Evolutionary conservation across 345 rosid species (phyloP), one percentile per base, ranked within the genome.

Genomic region (Combretum micranthum): DNA sequence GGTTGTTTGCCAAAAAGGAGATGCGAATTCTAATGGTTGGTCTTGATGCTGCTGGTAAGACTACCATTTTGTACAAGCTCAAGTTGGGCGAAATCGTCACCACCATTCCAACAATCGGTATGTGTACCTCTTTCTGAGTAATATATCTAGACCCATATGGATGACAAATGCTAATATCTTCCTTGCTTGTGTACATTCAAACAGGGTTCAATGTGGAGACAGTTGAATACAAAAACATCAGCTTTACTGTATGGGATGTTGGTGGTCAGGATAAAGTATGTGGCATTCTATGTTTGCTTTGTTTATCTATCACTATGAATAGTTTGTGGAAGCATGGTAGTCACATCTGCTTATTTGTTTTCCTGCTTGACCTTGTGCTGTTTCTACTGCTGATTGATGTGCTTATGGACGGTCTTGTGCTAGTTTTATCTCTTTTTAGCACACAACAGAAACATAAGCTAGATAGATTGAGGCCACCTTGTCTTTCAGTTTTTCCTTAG

Each of bases 161-260:
- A 10, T 12, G 15, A 52, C 56, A 11, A 22, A 19, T 20, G 42
- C 15, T 7, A 20, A 17, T 12, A 13, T 52, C 37, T 6, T 4
- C 8, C 37, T 52, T 55, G 20, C 20, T 56, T 21, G 13, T 44
- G 11, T 22, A 42, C 53, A 21, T 57, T 19, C 1, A 6, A 12
- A 11, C 72, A 83, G 88, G 88, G 20, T 84, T 84, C 73, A 84
- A 84, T 32, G 90, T 84, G 42, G 90, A 84, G 80, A 84, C 90
- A 37, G 90, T 84, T 43, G 90, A 84, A 55, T 84, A 84, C 64
- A 84, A 84, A 81, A 84, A 84, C 81, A 84, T 84, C 45, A 84
- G 86, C 74, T 84, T 79, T 61, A 83, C 90, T 8, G 90, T 83
- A 50, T 83, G 90, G 90, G 90, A 83, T 79, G 86, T 83, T 16